phyloP scores from a whole-genome alignment of 768 basidiomycete species.

The Leccinum boreale region DNA sequence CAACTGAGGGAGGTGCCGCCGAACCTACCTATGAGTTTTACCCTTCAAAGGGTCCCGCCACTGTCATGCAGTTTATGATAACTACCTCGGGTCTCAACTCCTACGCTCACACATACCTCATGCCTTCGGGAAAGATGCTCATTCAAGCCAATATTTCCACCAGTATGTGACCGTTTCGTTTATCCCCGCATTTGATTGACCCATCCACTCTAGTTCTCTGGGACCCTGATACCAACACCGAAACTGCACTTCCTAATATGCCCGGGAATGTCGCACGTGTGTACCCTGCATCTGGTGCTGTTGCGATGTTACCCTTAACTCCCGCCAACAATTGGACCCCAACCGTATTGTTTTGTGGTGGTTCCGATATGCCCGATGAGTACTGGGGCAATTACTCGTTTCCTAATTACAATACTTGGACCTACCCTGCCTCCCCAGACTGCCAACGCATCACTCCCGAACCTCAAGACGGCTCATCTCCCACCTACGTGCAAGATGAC shows the following conservation, averaged over 20 bases:
- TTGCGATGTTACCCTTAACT: constrained; percentile 88
- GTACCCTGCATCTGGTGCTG: constrained; percentile 90
- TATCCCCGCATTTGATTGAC: background rate
- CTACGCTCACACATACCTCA: constrained; percentile 70
- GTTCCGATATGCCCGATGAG: constrained; percentile 70
- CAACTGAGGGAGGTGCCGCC: constrained; percentile 61
- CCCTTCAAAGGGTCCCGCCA: constrained; percentile 54
- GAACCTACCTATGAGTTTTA: constrained; percentile 85
- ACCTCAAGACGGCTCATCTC: constrained; percentile 61
- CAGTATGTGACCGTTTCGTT: constrained; percentile 12
- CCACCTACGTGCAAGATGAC: constrained; percentile 69
- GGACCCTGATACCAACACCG: constrained; percentile 53
- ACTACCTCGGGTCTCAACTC: constrained; percentile 75
- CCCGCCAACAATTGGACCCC: constrained; percentile 85
- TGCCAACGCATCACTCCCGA: constrained; percentile 89
- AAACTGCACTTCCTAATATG: constrained; percentile 68
- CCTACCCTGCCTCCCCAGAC: constrained; percentile 64
- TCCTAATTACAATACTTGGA: constrained; percentile 73
- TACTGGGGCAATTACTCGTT: constrained; percentile 77
- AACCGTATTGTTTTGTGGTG: constrained; percentile 89
- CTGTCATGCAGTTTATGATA: constrained; percentile 63
- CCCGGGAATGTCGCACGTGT: constrained; percentile 71
- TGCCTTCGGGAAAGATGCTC: constrained; percentile 75
- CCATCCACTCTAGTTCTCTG: constrained; percentile 37
- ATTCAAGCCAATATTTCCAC: constrained; percentile 69